phyloP scores from a whole-genome alignment of 1,139 yeast genomes.

The Pichia sp. region DNA sequence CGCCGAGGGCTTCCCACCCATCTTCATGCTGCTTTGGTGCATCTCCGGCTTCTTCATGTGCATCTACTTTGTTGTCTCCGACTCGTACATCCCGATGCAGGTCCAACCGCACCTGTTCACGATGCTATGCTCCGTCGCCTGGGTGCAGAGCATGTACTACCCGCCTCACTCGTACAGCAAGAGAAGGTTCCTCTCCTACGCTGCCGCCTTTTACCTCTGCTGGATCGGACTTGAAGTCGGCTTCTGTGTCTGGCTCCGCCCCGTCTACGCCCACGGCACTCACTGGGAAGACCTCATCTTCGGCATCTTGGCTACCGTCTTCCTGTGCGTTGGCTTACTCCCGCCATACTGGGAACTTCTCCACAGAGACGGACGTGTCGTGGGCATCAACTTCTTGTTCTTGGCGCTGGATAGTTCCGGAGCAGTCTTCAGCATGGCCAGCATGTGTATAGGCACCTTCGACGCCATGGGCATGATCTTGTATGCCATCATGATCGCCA shows the following conservation, averaged over 20 bases:
- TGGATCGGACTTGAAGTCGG: constrained; percentile 46
- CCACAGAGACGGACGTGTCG: constrained; percentile 71
- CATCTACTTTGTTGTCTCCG: constrained; percentile 47
- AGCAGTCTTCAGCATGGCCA: constrained; percentile 48
- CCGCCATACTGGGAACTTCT: constrained; percentile 87
- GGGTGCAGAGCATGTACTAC: constrained; percentile 52
- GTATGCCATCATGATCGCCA: constrained; percentile 46
- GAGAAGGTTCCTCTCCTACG: constrained; percentile 30
- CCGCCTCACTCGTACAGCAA: constrained; percentile 42
- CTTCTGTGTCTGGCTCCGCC: constrained; percentile 48
- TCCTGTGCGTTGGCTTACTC: constrained; percentile 70
- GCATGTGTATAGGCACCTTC: constrained; percentile 45
- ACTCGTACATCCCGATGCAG: constrained; percentile 50
- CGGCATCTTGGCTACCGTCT: constrained; percentile 67
- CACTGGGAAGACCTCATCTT: constrained; percentile 51
- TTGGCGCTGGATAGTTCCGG: constrained; percentile 49
- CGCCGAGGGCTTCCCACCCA: constrained; percentile 53
- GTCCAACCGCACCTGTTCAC: constrained; percentile 55
- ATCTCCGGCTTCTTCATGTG: constrained; percentile 53
- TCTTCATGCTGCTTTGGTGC: constrained; percentile 59
- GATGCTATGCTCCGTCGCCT: constrained; percentile 44
- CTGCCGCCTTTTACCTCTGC: constrained; percentile 35
- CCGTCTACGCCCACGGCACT: constrained; percentile 44
- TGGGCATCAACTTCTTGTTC: constrained; percentile 53
- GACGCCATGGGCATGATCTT: constrained; percentile 51